Evolutionary conservation across 2,329 filamentous ascomycete species (phyloP).

Genomic region (Alternaria incomplexa): DNA sequence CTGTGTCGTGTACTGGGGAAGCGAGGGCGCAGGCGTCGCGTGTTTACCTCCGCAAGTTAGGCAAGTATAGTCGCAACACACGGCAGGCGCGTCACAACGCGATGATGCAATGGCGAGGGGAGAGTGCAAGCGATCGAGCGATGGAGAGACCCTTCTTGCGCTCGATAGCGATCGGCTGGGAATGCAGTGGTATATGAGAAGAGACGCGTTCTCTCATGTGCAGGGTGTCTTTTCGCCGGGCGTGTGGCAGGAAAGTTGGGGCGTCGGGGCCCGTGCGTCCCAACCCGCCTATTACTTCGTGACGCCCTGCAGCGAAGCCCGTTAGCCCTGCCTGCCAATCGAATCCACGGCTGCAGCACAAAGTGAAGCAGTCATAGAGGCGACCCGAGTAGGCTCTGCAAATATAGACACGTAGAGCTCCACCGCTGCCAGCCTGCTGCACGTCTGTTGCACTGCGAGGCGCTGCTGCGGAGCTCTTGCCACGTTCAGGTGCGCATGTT

Average conservation of each 20-base stretch:
- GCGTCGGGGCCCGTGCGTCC: slow-evolving; percentile 8
- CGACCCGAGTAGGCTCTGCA: background rate
- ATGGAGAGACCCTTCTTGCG: slow-evolving; percentile 33
- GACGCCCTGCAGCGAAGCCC: slow-evolving; percentile 21
- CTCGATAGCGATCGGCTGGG: slow-evolving; percentile 33
- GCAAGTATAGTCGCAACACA: slow-evolving; percentile 21
- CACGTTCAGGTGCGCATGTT: background rate
- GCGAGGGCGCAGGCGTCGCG: slow-evolving; percentile 29
- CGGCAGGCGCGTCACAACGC: slow-evolving; percentile 14
- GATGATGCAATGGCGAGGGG: slow-evolving; percentile 25
- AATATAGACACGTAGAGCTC: background rate
- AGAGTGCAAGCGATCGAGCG: slow-evolving; percentile 17
- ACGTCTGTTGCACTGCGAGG: slow-evolving; percentile 9
- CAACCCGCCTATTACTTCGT: slow-evolving; percentile 8
- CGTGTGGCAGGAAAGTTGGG: slow-evolving; percentile 13
- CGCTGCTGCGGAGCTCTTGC: slow-evolving; percentile 6
- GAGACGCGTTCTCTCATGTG: slow-evolving; percentile 28
- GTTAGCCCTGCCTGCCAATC: slow-evolving; percentile 28
- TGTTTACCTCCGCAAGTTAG: slow-evolving; percentile 19
- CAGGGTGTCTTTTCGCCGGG: slow-evolving; percentile 27
- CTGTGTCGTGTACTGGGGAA: slow-evolving; percentile 22
- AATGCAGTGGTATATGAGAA: slow-evolving; percentile 27
- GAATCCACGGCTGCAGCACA: slow-evolving; percentile 9
- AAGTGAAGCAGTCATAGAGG: slow-evolving; percentile 22
- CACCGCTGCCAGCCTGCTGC: background rate